These are phyloP conservation scores for Petunia secreta DNA, from an alignment of 257 asterid genomes.

Conservation along the genomic window DNA sequence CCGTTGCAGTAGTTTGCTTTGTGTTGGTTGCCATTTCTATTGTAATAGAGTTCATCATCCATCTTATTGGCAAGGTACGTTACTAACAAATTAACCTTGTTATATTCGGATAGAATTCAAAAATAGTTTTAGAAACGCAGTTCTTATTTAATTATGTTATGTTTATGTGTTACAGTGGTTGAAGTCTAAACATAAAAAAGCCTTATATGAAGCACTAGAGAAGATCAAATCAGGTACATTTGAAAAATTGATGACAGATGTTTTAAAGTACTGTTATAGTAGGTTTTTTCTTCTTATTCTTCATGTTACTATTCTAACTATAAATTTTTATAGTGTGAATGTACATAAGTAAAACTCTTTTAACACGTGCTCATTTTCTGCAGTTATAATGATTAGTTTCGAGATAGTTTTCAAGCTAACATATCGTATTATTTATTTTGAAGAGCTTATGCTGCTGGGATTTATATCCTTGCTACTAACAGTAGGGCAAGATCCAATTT, in stretches of 20 bases:
- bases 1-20: constrained; percentile 81
- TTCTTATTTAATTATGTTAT: neutral
- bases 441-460: constrained; percentile 92
- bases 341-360: neutral
- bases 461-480: constrained; percentile 86
- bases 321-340: neutral
- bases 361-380: neutral
- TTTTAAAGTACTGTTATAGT: no score
- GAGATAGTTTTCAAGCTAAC: neutral
- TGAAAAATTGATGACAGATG: no score
- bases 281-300: no score
- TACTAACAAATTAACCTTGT: neutral
- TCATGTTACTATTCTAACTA: no score
- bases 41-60: constrained; percentile 66
- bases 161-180: constrained; percentile 60
- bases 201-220: constrained; percentile 79
- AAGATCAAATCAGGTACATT: constrained; percentile 77
- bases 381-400: neutral
- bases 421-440: neutral
- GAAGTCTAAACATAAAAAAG: constrained; percentile 60
- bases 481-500: constrained; percentile 59
- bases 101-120: no score
- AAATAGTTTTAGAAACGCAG: no score
- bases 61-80: constrained; percentile 72
- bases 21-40: constrained; percentile 69